Percentiles rank a stretch among this genome's conserved stretches.
phyloP scores from a whole-genome alignment of 805 yeast genomes.

The Dipodascus geniculatus region DNA sequence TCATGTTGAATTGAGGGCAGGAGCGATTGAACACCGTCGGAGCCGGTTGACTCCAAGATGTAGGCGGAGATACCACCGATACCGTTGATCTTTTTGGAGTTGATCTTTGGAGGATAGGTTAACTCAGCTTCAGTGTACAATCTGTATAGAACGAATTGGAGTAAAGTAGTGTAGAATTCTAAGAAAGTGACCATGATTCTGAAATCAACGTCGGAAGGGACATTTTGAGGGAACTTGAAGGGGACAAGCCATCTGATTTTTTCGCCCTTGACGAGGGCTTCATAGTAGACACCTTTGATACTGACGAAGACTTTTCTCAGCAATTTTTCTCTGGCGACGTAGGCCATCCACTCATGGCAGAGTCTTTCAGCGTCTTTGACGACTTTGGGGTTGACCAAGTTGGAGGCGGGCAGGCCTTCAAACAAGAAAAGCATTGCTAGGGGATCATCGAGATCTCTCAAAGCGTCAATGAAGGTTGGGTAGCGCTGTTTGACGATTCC shows the following conservation, averaged over 20 bases:
- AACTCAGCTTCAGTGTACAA: constrained; percentile 77
- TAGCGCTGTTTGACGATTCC: constrained; percentile 89
- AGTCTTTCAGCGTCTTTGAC: constrained; percentile 80
- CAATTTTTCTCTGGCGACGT: constrained; percentile 70
- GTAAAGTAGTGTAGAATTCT: constrained; percentile 86
- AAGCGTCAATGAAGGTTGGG: constrained; percentile 84
- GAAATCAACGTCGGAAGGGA: constrained; percentile 90
- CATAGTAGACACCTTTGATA: constrained; percentile 93
- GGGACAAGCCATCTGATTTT: constrained; percentile 95
- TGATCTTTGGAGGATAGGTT: constrained; percentile 84
- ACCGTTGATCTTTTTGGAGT: constrained; percentile 60
- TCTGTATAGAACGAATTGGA: constrained; percentile 78
- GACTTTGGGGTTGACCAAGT: constrained; percentile 62
- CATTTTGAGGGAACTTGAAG: constrained; percentile 90
- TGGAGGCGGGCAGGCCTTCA: constrained; percentile 91
- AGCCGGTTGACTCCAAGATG: constrained; percentile 43
- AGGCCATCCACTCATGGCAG: constrained; percentile 93
- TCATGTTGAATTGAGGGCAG: constrained; percentile 20
- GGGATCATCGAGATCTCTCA: constrained; percentile 91
- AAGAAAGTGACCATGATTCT: constrained; percentile 93
- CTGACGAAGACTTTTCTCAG: constrained; percentile 87
- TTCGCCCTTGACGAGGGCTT: constrained; percentile 82
- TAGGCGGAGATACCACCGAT: constrained; percentile 84
- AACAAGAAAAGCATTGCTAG: constrained; percentile 88
- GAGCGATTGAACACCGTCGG: constrained; percentile 19